Base-by-base conservation (phyloP, 768 basidiomycete genomes). In the Artomyces pyxidatus region DNA sequence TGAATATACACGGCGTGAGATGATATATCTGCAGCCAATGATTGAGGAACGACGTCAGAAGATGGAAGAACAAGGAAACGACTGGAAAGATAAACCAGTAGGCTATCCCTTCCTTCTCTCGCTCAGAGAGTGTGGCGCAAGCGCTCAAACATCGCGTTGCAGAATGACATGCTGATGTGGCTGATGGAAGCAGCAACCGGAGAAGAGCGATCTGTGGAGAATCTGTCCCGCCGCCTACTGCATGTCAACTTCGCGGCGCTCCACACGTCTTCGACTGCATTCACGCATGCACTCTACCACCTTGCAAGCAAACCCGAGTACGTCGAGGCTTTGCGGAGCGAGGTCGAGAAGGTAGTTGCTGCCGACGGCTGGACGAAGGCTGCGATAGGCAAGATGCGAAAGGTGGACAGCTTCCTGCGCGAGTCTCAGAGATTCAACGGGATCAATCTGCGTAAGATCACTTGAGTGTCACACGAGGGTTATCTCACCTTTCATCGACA, bases 121-220 rank as follows among this genome's bases (percentile, higher is more conserved):
- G 10, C 5, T n/a, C n/a, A n/a, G n/a, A n/a, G 16, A 28, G 11
- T 2, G 2, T 10, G 3, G 2, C 6, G 22, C 27, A 9, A 12
- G 5, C 19, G 26, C 22, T 58, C 3, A 58, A 25, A 27, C 42
- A 23, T 42, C 3, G n/a, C n/a, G n/a, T n/a, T 29, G 17, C 41
- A 70, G 69, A 65, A 68, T 38, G 72, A 73, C 52, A 41, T 71
- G 56, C 61, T 73, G 12, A 63, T 62, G 27, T 71, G 70, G 73
- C 56, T 73, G 16, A 62, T 73, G 54, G 65, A 64, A 9, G 63
- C 62, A 12, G 61, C 61, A 37, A 37, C 57, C 56, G 52, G 62
- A 53, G 27, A 56, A 50, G 55, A 71, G 58, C 53, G 57, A 56
- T 53, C 57, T 51, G 54, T 62, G 27, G 54, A 63, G 28, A 61